phyloP scores from a whole-genome alignment of 495 filamentous ascomycete species.

The Opeltia flavorubescens region DNA sequence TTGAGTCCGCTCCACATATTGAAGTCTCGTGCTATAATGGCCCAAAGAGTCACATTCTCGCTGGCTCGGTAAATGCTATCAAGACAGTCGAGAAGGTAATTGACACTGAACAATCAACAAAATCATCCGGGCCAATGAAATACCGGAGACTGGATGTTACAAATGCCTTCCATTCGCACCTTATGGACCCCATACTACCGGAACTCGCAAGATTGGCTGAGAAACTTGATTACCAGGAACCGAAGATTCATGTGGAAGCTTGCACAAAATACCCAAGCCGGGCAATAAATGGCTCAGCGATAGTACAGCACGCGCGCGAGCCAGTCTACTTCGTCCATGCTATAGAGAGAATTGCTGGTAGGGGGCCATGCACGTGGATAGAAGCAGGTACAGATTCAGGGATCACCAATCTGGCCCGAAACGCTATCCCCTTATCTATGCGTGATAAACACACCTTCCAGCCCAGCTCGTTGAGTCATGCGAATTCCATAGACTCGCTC shows the following conservation, averaged over 20 bases:
- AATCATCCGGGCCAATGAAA: too few species aligned
- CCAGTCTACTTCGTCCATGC: constrained; percentile 31
- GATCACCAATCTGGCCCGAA: constrained; percentile 20
- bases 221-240: constrained; percentile 17
- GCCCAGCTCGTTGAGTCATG: constrained; percentile 7
- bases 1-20: neutral
- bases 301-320: constrained; percentile 22
- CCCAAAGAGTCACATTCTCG: constrained; percentile 21
- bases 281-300: constrained; percentile 3
- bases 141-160: constrained; percentile 29
- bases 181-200: constrained; percentile 27
- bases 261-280: constrained; percentile 11
- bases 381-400: constrained; percentile 27
- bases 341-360: constrained; percentile 19
- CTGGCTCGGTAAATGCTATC: constrained; percentile 18
- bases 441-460: constrained; percentile 2
- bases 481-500: constrained; percentile 3
- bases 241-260: constrained; percentile 19
- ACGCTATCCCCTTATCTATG: constrained; percentile 11
- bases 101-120: constrained; percentile 5
- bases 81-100: constrained; percentile 20
- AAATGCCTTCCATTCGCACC: constrained; percentile 33
- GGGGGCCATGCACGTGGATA: constrained; percentile 20
- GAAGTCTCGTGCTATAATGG: constrained; percentile 36
- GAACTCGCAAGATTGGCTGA: constrained; percentile 17